Base-by-base conservation (phyloP, 2,329 filamentous ascomycete genomes). In the Xylariales sp. region DNA sequence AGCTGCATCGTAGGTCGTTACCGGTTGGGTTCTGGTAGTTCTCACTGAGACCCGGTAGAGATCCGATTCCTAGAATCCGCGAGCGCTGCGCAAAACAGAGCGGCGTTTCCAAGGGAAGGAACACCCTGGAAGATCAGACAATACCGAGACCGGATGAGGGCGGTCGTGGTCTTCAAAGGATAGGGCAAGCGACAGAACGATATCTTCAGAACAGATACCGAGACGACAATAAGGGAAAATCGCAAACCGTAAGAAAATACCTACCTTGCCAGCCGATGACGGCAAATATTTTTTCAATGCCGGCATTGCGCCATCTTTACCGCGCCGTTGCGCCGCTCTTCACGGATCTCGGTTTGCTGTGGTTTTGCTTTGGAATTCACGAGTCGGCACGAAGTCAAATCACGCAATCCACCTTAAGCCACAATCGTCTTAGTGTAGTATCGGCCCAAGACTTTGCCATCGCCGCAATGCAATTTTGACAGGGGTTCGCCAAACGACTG, bases 1-100 rank as follows among this genome's bases (percentile, higher is more conserved):
- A 65, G 59, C 29, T 55, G 54, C 56, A 60, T 60, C 28, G 32
- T 52, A 34, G 38, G 32, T 37, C 33, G 31, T 43, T 29, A 42
- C 36, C 43, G 31, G 18, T 39, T 20, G 36, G 21, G 8, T 12
- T 29, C 25, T 16, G 36, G 24, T 12, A 24, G 18, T 29, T 16
- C 16, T 27, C 25, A 24, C 36, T 39, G 36, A 31, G 14, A 7
- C 10, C 16, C 15, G 11, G 15, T 20, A 31, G 8, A 39, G 31
- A 20, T 15, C 27, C 31, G 25, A 39, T 24, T 35, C 32, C 28
- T 20, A 39, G 21, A 27, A 28, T 10, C 38, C 35, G 18, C 33
- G 14, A 10, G n/a, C 20, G 5, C 8, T 6, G 33, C 33, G 20
- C 15, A 36, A n/a, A 22, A 22, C 14, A 22, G 6, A 33, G n/a